Evolutionary conservation across 345 rosid genomes (phyloP).

Genomic region (Brassica juncea): DNA sequence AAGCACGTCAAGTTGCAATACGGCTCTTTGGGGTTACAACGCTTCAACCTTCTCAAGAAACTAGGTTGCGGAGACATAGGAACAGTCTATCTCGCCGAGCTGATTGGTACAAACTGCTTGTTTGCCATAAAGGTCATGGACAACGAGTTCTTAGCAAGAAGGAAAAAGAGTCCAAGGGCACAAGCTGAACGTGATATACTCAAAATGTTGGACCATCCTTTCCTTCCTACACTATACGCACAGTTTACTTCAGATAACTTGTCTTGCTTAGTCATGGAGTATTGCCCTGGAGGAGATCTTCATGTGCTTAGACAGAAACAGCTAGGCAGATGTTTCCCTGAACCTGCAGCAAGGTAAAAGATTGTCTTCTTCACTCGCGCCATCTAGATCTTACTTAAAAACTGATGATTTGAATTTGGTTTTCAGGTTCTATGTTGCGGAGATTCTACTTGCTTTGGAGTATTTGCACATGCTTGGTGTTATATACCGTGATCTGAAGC

Average conservation of each 20-base stretch:
- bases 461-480: conserved; percentile 98
- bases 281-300: conserved; percentile 96
- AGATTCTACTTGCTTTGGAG: conserved; percentile 94
- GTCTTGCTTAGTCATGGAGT: conserved; percentile 95
- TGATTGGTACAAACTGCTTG: neutral
- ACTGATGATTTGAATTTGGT: neutral
- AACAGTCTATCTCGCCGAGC: conserved; percentile 53
- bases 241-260: conserved; percentile 76
- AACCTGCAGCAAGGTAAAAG: conserved; percentile 88
- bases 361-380: too few relatives aligned
- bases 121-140: neutral
- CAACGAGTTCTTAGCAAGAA: neutral
- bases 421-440: conserved; percentile 91
- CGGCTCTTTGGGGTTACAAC: conserved; percentile 65
- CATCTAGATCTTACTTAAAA: too few relatives aligned
- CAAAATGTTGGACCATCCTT: neutral
- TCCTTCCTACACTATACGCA: neutral
- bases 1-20: conserved; percentile 56
- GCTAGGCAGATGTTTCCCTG: conserved; percentile 73
- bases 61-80: neutral
- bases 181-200: conserved; percentile 65
- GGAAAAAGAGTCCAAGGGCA: conserved; percentile 28
- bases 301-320: conserved; percentile 97
- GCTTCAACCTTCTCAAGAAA: conserved; percentile 76
- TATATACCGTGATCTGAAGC: conserved; percentile 87